A percentile compares a stretch with the other conserved stretches of the same genome.
Evolutionary conservation across 2,329 filamentous ascomycete species (phyloP).

Genomic region (Pseudogymnoascus sp.): DNA sequence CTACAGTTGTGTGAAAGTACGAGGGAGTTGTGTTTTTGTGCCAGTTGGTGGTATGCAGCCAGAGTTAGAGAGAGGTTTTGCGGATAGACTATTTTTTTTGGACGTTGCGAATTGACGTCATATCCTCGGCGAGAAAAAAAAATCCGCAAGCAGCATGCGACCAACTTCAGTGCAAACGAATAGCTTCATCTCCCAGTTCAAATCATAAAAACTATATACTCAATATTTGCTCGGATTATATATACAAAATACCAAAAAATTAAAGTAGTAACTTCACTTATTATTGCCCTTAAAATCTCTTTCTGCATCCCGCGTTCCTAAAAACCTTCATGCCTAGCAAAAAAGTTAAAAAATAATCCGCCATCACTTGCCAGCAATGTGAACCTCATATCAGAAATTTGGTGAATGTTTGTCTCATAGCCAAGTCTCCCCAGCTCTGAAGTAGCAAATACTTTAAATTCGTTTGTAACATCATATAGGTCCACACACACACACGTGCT

Average conservation of each 20-base stretch:
- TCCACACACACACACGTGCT: neutral
- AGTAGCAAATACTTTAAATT: slow-evolving; percentile 99
- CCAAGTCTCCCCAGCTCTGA: slow-evolving; percentile 80
- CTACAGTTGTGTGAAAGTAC: neutral
- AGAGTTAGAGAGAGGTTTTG: neutral
- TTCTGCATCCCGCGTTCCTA: slow-evolving; percentile 11
- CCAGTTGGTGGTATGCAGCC: neutral
- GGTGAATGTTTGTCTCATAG: slow-evolving; percentile 98
- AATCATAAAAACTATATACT: neutral
- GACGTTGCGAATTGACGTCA: neutral
- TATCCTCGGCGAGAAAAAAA: neutral
- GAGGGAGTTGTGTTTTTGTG: neutral
- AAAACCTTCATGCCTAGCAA: neutral
- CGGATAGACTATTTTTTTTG: neutral
- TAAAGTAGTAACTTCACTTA: neutral
- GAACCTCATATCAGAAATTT: slow-evolving; percentile 61
- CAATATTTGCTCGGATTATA: neutral
- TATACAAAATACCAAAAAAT: neutral
- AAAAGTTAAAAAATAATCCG: slow-evolving; percentile 13
- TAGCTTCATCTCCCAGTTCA: neutral
- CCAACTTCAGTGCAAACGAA: neutral
- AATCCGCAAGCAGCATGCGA: neutral
- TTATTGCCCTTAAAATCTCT: neutral
- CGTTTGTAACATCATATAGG: slow-evolving; percentile 47
- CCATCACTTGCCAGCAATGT: neutral